A percentile compares a stretch with the other conserved stretches of the same genome.
These are phyloP conservation scores for Yamadazyma kitorensis DNA, from an alignment of 805 yeast genomes.

Conservation along the genomic window DNA sequence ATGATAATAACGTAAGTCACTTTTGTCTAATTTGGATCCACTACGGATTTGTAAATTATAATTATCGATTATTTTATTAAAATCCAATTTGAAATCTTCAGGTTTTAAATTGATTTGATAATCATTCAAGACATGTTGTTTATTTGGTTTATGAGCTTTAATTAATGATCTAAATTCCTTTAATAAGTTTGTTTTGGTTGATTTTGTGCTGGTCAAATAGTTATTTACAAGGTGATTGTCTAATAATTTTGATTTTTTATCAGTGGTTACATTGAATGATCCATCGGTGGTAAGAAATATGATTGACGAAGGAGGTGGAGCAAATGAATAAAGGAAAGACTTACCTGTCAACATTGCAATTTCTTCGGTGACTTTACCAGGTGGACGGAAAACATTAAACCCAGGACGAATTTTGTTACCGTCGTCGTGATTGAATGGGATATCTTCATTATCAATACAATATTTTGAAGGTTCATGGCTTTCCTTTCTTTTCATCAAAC, in stretches of 20 bases:
- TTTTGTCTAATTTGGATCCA: slow-evolving; percentile 16
- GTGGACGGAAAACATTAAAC: slow-evolving; percentile 34
- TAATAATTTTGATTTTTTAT: slow-evolving; percentile 22
- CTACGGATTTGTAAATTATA: slow-evolving; percentile 15
- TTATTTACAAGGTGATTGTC: slow-evolving; percentile 14
- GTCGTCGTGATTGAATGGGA: slow-evolving; percentile 11
- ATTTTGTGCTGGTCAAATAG: slow-evolving; percentile 4
- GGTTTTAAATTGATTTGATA: slow-evolving; percentile 26
- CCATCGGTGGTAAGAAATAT: slow-evolving; percentile 40
- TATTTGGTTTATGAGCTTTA: slow-evolving; percentile 16
- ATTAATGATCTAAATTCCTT: slow-evolving; percentile 21
- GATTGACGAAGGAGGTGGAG: slow-evolving; percentile 34
- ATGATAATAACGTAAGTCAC: slow-evolving; percentile 27
- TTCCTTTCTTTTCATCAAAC: slow-evolving; percentile 12
- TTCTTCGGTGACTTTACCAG: slow-evolving; percentile 27
- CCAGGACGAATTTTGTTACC: slow-evolving; percentile 30
- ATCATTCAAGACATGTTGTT: slow-evolving; percentile 20
- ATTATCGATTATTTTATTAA: slow-evolving; percentile 16
- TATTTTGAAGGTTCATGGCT: not conserved
- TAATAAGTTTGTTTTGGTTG: slow-evolving; percentile 14
- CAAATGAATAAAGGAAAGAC: slow-evolving; percentile 41
- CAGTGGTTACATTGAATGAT: slow-evolving; percentile 23
- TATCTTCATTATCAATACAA: slow-evolving; percentile 18
- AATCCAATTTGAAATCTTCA: slow-evolving; percentile 25
- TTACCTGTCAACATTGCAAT: slow-evolving; percentile 29